phyloP scores from a whole-genome alignment of 2,329 filamentous ascomycete genomes.

The Leptographium lundbergii region DNA sequence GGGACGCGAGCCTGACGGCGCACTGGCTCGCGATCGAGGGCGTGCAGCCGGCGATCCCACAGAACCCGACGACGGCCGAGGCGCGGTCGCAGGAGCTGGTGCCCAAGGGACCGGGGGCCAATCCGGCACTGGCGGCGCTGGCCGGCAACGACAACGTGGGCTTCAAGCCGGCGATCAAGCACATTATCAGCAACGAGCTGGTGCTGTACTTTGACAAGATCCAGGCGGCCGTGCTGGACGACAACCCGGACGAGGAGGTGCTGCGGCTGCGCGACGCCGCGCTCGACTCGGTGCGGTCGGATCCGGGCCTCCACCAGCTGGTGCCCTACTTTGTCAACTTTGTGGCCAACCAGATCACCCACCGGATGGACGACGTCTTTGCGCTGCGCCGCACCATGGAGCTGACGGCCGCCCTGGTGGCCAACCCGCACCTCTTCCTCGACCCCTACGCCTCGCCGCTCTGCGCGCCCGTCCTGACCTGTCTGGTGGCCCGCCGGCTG shows the following conservation, averaged over 20 bases:
- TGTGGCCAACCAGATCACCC: conserved; percentile 89
- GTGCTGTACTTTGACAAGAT: conserved; percentile 97
- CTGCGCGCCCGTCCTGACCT: conserved; percentile 81
- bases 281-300: conserved; percentile 70
- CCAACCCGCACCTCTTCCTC: conserved; percentile 68
- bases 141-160: conserved; percentile 72
- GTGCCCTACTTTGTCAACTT: conserved; percentile 96
- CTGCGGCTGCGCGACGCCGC: conserved; percentile 66
- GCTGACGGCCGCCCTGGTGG: conserved; percentile 69
- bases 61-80: conserved; percentile 84
- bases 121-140: conserved; percentile 70
- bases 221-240: conserved; percentile 75
- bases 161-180: conserved; percentile 86
- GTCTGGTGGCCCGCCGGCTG: conserved; percentile 72
- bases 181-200: conserved; percentile 89
- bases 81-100: conserved; percentile 73
- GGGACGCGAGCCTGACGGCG: conserved; percentile 85
- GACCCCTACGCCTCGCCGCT: conserved; percentile 52
- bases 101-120: conserved; percentile 80
- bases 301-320: conserved; percentile 88
- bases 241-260: conserved; percentile 68
- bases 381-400: conserved; percentile 87
- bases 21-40: conserved; percentile 98
- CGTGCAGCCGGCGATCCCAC: conserved; percentile 89
- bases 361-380: conserved; percentile 82